Percentiles rank a stretch among this genome's conserved stretches.
Evolutionary conservation across 345 rosid genomes (phyloP).

Genomic region (Excoecaria agallocha): DNA sequence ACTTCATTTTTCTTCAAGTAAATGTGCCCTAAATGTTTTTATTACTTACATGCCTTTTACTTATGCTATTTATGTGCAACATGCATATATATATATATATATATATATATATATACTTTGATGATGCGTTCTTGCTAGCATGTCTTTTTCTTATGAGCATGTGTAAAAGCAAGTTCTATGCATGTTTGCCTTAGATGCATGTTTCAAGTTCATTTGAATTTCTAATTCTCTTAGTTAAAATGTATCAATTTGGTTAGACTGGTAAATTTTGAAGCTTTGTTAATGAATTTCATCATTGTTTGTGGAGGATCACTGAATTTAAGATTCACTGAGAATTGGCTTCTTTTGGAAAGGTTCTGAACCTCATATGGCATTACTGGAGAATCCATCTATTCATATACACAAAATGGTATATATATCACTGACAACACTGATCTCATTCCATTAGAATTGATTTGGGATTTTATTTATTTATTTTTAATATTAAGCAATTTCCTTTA

Average conservation of each 20-base stretch:
- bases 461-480: slow-evolving; percentile 1
- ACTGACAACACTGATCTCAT: slow-evolving; percentile 9
- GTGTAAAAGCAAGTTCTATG: neutral
- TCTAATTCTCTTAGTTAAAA: neutral
- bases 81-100: too few relatives aligned
- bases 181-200: neutral
- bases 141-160: neutral
- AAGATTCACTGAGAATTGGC: neutral
- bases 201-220: neutral
- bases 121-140: neutral
- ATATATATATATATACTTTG: too few relatives aligned
- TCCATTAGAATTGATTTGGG: neutral
- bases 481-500: neutral
- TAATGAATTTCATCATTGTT: neutral
- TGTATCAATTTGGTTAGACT: neutral
- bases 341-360: slow-evolving; percentile 56
- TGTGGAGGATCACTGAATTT: neutral
- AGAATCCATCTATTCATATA: slow-evolving; percentile 69
- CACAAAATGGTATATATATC: slow-evolving; percentile 67
- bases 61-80: neutral
- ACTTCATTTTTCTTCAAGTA: too few relatives aligned
- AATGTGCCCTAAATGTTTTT: too few relatives aligned
- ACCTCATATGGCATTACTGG: slow-evolving; percentile 67
- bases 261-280: neutral
- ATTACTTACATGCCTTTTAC: too few relatives aligned